Evolutionary conservation across 192 early-diverging fungal species (phyloP), one percentile per base, ranked within the genome.

Genomic region (Coemansia sp.): DNA sequence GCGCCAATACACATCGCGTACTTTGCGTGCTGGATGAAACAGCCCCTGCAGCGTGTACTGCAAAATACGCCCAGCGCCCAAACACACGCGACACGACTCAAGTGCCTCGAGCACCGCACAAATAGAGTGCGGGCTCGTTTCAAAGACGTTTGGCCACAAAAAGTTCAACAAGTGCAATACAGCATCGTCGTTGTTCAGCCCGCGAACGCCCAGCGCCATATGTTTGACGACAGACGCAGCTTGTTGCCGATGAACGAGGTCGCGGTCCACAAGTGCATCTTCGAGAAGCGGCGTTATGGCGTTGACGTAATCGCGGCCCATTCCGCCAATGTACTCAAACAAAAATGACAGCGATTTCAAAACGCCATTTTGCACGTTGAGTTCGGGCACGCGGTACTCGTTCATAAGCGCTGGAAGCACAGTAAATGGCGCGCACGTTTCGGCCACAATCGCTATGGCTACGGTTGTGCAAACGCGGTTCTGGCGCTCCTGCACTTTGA

Each of bases 331-430:
- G 66, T 99, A 99, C 87, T 99, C 97, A 63, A 99, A 99, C 65
- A 99, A 79, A 81, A 98, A 99, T 1, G 2, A 92, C 87, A 99
- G 66, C 0, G 92, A 92, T 72, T 99, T 99, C 35, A 99, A 76
- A 0, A 97, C 94, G 67, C 97, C 97, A 70, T 98, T 98, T 80
- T 99, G 97, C n/a, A 99, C 96, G 73, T 99, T 99, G 27, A 98
- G 85, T 62, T 99, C 97, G 0, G 97, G 97, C 10, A 99, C 96
- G 32, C 97, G 91, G 84, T 99, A 99, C 79, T 99, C 97, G 82
- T 97, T 96, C 96, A 99, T 97, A 23, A 99, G 79, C 0, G 95
- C 97, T 0, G 97, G 97, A 9, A 99, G 81, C 24, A 99, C 95
- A 2, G 96, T 99, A 74, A 98, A 99, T 0, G 97, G 97, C 1